Evolutionary conservation across 2,329 filamentous ascomycete genomes (phyloP).

Genomic region (Lasiodiplodia gonubiensis): DNA sequence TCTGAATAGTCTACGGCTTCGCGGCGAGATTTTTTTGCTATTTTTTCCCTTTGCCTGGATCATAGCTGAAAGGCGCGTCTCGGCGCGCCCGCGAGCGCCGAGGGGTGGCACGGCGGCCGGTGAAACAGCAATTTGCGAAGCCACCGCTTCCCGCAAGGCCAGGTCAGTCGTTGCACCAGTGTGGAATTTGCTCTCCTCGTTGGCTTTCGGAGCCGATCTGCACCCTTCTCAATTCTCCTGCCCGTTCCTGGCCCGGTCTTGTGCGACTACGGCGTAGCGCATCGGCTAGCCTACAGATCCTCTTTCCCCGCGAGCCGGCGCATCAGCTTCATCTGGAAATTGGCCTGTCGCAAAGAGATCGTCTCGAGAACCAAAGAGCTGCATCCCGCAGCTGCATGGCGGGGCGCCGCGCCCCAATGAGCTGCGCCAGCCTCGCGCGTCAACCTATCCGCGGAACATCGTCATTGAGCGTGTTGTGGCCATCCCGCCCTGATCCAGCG

Average conservation of each 20-base stretch:
- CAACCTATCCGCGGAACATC: slow-evolving; percentile 10
- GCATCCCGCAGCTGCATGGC: slow-evolving; percentile 21
- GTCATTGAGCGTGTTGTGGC: slow-evolving; percentile 17
- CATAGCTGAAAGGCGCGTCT: slow-evolving; percentile 25
- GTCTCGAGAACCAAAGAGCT: slow-evolving; percentile 21
- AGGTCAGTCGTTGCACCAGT: slow-evolving; percentile 19
- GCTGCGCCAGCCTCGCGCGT: slow-evolving; percentile 16
- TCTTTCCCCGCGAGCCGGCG: slow-evolving; percentile 27
- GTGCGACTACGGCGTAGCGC: slow-evolving; percentile 26
- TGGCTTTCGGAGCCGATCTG: slow-evolving; percentile 24
- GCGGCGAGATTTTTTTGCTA: slow-evolving; percentile 13
- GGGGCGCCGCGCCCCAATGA: slow-evolving; percentile 16
- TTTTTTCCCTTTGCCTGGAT: slow-evolving; percentile 14
- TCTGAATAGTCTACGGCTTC: slow-evolving; percentile 21
- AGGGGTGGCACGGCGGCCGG: slow-evolving; percentile 24
- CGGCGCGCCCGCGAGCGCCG: slow-evolving; percentile 18
- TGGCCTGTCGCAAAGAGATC: slow-evolving; percentile 26
- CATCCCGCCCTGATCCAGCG: slow-evolving; percentile 4
- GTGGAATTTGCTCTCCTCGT: slow-evolving; percentile 22
- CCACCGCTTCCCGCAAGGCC: slow-evolving; percentile 22
- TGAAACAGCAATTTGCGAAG: slow-evolving; percentile 27
- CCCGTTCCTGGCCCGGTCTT: slow-evolving; percentile 28
- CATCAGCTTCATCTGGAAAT: slow-evolving; percentile 25
- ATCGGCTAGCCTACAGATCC: slow-evolving; percentile 26
- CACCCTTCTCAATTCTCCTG: slow-evolving; percentile 24